Percentiles rank a stretch among this genome's conserved stretches.
Evolutionary conservation across 2,329 filamentous ascomycete genomes (phyloP).

Genomic region (Ceratocystis papillata): DNA sequence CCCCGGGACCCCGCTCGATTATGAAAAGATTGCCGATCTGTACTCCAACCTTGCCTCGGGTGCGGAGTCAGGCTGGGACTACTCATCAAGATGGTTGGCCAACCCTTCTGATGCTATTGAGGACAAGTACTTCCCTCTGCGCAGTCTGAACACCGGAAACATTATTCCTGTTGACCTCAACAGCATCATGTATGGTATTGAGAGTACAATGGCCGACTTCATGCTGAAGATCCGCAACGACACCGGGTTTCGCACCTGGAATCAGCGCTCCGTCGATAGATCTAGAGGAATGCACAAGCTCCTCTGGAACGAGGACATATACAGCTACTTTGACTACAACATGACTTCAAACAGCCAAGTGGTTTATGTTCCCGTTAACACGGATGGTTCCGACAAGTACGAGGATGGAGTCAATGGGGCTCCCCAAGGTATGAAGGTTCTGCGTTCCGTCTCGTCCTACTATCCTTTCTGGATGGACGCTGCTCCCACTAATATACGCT

Average conservation of each 20-base stretch:
- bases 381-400: conserved; percentile 10
- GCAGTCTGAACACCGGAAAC: conserved; percentile 49
- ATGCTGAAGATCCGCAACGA: conserved; percentile 42
- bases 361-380: conserved; percentile 35
- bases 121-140: conserved; percentile 54
- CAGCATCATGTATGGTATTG: conserved; percentile 56
- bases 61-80: conserved; percentile 58
- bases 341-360: conserved; percentile 47
- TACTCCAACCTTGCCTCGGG: conserved; percentile 55
- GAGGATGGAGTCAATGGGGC: conserved; percentile 30
- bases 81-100: conserved; percentile 47
- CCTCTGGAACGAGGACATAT: conserved; percentile 54
- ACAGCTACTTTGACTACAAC: conserved; percentile 60
- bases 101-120: conserved; percentile 47
- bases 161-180: conserved; percentile 57
- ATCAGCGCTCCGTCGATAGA: conserved; percentile 40
- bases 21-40: conserved; percentile 41
- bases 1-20: conserved; percentile 42
- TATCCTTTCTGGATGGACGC: conserved; percentile 61
- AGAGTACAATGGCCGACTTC: conserved; percentile 48
- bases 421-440: conserved; percentile 45
- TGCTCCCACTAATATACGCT: conserved; percentile 45
- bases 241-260: conserved; percentile 41
- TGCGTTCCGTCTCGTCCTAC: conserved; percentile 50
- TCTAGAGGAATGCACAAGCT: conserved; percentile 52